Percentiles rank a stretch among this genome's conserved stretches.
These are phyloP conservation scores for Aspergillus arachidicola DNA, from an alignment of 2,329 filamentous ascomycete species.

Conservation along the genomic window DNA sequence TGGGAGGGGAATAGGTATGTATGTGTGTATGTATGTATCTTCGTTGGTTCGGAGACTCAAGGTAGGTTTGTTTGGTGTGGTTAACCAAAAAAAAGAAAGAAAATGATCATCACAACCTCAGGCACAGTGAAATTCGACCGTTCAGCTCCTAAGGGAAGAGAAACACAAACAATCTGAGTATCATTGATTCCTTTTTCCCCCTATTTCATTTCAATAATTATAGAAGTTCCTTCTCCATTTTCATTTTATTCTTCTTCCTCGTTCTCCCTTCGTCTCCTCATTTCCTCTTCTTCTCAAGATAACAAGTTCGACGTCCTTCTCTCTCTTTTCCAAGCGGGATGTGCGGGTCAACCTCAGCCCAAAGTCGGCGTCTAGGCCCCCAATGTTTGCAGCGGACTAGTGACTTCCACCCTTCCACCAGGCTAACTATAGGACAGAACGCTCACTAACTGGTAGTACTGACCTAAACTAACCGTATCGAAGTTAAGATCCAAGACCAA, in stretches of 20 bases:
- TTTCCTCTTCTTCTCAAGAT: neutral
- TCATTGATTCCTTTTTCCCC: neutral
- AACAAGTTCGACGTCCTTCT: neutral
- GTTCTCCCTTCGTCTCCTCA: neutral
- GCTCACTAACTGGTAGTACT: conserved; percentile 2
- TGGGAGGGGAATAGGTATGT: no score
- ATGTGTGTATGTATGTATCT: neutral
- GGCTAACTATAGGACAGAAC: conserved; percentile 2
- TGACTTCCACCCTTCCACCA: neutral
- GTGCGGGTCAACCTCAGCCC: conserved; percentile 13
- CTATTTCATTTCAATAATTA: neutral
- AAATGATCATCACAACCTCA: conserved; percentile 22
- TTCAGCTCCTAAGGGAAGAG: neutral
- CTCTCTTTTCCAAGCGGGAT: neutral
- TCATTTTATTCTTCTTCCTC: neutral
- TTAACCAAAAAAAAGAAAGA: neutral
- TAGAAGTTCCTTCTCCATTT: neutral
- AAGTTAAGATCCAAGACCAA: conserved; percentile 4
- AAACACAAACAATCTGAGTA: neutral
- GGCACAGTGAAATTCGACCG: conserved; percentile 10
- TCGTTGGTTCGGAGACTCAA: neutral
- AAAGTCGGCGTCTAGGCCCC: conserved; percentile 10
- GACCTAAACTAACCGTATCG: conserved; percentile 3
- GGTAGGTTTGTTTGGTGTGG: neutral
- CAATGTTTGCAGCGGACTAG: conserved; percentile 10